Evolutionary conservation across 176 grass and related monocot genomes (phyloP).

Genomic region (Avena insularis): DNA sequence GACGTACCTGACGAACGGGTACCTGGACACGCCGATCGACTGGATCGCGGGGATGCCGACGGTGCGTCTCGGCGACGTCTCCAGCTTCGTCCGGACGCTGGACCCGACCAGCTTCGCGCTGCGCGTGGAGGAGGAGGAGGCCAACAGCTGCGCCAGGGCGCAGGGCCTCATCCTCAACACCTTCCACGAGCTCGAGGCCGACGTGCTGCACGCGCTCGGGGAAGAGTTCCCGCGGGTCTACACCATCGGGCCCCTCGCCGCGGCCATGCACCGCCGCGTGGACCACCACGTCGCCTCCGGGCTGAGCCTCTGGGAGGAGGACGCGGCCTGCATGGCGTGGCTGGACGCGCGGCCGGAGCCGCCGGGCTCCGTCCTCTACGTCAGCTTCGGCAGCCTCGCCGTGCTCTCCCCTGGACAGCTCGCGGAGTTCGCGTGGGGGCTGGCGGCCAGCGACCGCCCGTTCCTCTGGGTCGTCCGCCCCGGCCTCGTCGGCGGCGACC

Average conservation of each 20-base stretch:
- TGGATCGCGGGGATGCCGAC: constrained; percentile 72
- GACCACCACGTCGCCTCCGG: not conserved
- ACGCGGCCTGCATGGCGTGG: constrained; percentile 54
- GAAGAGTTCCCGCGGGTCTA: constrained; percentile 50
- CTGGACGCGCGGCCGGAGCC: constrained; percentile 45
- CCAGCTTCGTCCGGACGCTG: constrained; percentile 80
- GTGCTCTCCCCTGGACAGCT: constrained; percentile 40
- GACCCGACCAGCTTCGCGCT: constrained; percentile 57
- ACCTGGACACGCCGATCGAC: constrained; percentile 82
- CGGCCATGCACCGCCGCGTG: constrained; percentile 24
- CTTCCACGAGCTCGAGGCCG: constrained; percentile 51
- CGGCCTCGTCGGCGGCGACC: constrained; percentile 8
- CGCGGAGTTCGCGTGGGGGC: constrained; percentile 50
- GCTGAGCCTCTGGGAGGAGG: constrained; percentile 69
- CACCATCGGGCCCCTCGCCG: constrained; percentile 51
- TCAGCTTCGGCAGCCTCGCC: constrained; percentile 67
- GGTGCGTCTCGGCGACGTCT: constrained; percentile 74
- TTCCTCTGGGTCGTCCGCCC: constrained; percentile 59
- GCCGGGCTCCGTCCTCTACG: constrained; percentile 52
- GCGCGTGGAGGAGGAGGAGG: constrained; percentile 56
- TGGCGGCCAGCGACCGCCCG: constrained; percentile 15
- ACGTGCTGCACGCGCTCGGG: constrained; percentile 47
- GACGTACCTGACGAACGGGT: constrained; percentile 73
- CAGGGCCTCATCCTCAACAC: constrained; percentile 64
- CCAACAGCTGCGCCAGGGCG: constrained; percentile 57